These are phyloP conservation scores for Penicillium cosmopolitanum DNA, from an alignment of 495 filamentous ascomycete genomes.

Conservation along the genomic window DNA sequence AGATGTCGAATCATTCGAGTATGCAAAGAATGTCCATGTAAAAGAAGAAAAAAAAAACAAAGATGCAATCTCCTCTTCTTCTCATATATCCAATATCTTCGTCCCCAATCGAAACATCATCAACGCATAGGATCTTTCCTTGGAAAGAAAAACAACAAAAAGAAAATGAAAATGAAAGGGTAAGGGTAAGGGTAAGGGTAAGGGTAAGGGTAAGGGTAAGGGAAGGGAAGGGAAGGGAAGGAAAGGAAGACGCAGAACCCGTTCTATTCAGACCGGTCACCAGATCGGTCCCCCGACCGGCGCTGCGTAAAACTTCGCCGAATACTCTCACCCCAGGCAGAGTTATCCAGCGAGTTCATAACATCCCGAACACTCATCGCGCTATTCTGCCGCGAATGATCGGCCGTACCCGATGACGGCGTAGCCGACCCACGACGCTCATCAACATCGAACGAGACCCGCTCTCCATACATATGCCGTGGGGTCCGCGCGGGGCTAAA, in stretches of 20 bases:
- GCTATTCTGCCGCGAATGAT: constrained; percentile 57
- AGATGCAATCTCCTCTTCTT: constrained; percentile 6
- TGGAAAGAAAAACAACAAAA: background rate
- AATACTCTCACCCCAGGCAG: constrained; percentile 91
- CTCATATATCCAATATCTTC: constrained; percentile 22
- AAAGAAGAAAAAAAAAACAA: constrained; percentile 18
- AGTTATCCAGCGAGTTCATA: constrained; percentile 79
- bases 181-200: background rate
- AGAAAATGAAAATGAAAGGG: background rate
- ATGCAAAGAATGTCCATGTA: constrained; percentile 27
- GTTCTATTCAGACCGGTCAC: constrained; percentile 28
- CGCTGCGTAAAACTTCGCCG: constrained; percentile 83
- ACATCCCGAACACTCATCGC: constrained; percentile 77
- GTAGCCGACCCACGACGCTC: constrained; percentile 17
- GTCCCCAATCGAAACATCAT: constrained; percentile 19
- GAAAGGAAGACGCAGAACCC: background rate
- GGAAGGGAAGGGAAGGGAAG: background rate
- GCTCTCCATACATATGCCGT: constrained; percentile 35
- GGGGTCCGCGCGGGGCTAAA: constrained; percentile 49
- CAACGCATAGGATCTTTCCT: constrained; percentile 4
- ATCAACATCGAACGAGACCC: constrained; percentile 35
- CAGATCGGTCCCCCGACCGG: constrained; percentile 48
- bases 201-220: background rate
- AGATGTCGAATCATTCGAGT: constrained; percentile 21
- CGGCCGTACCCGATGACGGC: constrained; percentile 8